A percentile compares a stretch with the other conserved stretches of the same genome.
phyloP scores from a whole-genome alignment of 2,329 filamentous ascomycete species.

The Aspergillus chevalieri region DNA sequence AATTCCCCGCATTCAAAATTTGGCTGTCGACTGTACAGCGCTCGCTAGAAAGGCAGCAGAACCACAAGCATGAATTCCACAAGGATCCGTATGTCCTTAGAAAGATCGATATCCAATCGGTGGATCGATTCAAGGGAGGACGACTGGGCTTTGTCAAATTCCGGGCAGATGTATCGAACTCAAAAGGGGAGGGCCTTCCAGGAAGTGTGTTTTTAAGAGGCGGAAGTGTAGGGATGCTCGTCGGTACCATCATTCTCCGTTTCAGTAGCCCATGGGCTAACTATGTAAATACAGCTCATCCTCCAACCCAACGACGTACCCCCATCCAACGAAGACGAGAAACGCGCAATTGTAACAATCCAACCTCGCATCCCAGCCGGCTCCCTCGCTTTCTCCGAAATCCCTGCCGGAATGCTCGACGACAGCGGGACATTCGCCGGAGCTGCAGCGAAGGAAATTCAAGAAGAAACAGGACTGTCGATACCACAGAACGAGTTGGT shows the following conservation, averaged over 20 bases:
- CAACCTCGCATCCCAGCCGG: constrained; percentile 54
- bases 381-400: constrained; percentile 49
- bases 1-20: constrained; percentile 50
- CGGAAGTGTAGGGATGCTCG: constrained; percentile 53
- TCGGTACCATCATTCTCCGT: constrained; percentile 21
- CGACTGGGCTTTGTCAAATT: constrained; percentile 54
- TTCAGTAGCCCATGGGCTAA: background rate
- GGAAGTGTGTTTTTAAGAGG: constrained; percentile 54
- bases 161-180: constrained; percentile 49
- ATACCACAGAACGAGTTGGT: constrained; percentile 46
- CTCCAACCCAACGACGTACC: constrained; percentile 49
- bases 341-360: constrained; percentile 49
- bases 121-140: constrained; percentile 47
- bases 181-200: constrained; percentile 46
- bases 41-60: constrained; percentile 44
- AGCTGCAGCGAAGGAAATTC: constrained; percentile 51
- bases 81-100: constrained; percentile 46
- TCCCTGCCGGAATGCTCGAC: constrained; percentile 58
- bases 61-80: constrained; percentile 47
- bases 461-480: constrained; percentile 52
- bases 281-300: constrained; percentile 39
- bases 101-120: constrained; percentile 49
- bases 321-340: constrained; percentile 33
- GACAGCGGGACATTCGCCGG: constrained; percentile 49
- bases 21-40: constrained; percentile 49